Conservation (phyloP, 2,329 filamentous ascomycete genomes). For the Keithomyces neogunnii region DNA sequence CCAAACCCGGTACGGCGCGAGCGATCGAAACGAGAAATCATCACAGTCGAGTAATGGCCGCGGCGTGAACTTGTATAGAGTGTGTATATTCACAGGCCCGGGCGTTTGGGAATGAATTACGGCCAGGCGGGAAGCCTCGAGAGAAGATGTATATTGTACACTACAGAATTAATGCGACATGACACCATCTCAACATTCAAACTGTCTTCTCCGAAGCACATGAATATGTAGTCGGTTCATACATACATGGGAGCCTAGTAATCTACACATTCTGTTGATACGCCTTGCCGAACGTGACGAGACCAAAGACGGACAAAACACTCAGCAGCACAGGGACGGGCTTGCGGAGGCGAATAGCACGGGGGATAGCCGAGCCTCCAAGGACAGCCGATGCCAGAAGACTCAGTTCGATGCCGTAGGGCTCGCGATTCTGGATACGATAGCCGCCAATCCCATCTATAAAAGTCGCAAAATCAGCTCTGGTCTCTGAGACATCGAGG, state of each 20-base stretch:
- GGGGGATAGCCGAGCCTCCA: conserved; percentile 74
- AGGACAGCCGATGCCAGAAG: conserved; percentile 81
- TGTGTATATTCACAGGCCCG: background rate
- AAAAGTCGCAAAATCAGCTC: too few species aligned
- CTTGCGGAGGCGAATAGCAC: conserved; percentile 77
- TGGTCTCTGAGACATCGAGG: conserved; percentile 1
- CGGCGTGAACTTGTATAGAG: background rate
- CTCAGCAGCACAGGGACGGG: conserved; percentile 76
- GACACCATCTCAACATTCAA: background rate
- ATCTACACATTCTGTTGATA: conserved; percentile 35
- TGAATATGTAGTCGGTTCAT: too few species aligned
- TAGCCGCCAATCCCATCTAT: conserved; percentile 70
- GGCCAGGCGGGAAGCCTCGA: background rate
- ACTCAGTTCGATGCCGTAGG: conserved; percentile 83
- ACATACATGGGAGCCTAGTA: too few species aligned
- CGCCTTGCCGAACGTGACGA: conserved; percentile 71
- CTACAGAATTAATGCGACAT: background rate
- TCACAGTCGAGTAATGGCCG: background rate
- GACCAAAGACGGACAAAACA: conserved; percentile 67
- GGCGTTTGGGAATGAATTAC: background rate
- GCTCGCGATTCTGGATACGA: conserved; percentile 63
- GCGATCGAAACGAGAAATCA: background rate
- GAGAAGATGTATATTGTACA: background rate
- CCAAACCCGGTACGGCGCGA: background rate
- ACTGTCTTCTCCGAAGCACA: too few species aligned